A percentile compares a stretch with the other conserved stretches of the same genome.
phyloP scores from a whole-genome alignment of 495 filamentous ascomycete genomes.

The Xylaria palmicola region DNA sequence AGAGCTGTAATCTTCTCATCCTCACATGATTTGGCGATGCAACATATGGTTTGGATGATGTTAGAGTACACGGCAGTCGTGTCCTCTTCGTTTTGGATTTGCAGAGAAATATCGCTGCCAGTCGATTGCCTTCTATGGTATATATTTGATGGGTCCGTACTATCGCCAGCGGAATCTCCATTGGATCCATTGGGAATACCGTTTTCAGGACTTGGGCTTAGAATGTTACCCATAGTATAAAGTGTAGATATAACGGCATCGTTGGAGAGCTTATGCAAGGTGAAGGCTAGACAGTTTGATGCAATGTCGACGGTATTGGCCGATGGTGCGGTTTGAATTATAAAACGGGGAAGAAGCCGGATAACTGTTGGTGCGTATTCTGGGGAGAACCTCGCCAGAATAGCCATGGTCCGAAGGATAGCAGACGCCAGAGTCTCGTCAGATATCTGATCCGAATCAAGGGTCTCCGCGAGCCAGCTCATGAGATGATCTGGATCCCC shows the following conservation, averaged over 20 bases:
- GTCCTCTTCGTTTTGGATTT: conserved; percentile 70
- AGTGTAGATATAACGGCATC: conserved; percentile 93
- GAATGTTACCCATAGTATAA: conserved; percentile 88
- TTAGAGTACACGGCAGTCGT: conserved; percentile 68
- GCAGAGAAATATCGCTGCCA: conserved; percentile 76
- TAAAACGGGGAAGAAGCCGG: conserved; percentile 76
- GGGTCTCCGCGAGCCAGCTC: conserved; percentile 78
- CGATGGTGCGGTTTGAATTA: conserved; percentile 73
- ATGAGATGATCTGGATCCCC: conserved; percentile 80
- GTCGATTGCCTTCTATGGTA: conserved; percentile 58
- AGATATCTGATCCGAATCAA: conserved; percentile 81
- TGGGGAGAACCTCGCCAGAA: conserved; percentile 71
- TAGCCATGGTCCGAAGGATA: conserved; percentile 76
- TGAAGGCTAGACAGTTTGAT: conserved; percentile 74
- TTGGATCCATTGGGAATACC: conserved; percentile 35
- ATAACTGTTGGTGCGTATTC: conserved; percentile 72
- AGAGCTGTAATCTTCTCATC: conserved; percentile 92
- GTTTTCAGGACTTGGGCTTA: conserved; percentile 66
- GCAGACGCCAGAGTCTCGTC: conserved; percentile 69
- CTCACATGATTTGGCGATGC: conserved; percentile 73
- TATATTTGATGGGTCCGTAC: conserved; percentile 37
- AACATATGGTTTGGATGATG: conserved; percentile 85
- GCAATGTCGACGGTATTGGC: conserved; percentile 67
- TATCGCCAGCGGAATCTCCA: conserved; percentile 35
- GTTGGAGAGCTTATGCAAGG: conserved; percentile 77